Evolutionary conservation across 108 stramenopile species (phyloP), one percentile per base, ranked within the genome.

Genomic region (Aureococcus anophagefferens): DNA sequence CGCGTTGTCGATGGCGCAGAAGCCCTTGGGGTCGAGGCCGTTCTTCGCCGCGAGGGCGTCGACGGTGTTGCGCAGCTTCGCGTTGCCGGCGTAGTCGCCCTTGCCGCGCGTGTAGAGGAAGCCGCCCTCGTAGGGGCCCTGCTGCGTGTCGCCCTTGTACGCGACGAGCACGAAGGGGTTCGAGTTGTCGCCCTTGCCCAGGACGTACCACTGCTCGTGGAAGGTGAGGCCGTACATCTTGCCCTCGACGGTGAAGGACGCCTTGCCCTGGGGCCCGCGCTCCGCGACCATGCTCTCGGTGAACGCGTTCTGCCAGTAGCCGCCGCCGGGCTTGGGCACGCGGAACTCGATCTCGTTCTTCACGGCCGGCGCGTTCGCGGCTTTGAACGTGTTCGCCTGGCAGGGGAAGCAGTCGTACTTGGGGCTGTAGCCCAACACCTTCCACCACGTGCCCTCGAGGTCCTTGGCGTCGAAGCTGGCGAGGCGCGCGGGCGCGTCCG

Each of bases 391-490:
- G 73, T 96, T 96, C 34, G 85, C 74, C 70, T 96, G 95, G 76
- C 95, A 96, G 72, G 93, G 91, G 77, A 94, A 96, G 72, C 91
- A 81, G 81, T 94, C 93, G 76, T 96, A 94, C 67, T 93, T 91
- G 66, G 91, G 89, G 81, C 93, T 91, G 68, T 91, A 78, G 31
- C 95, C 93, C 75, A 92, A 81, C 5, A 90, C 90, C 80, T 96
- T 96, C 77, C 90, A 95, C 95, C 95, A 96, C 34, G 76, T 88
- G 25, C 95, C 95, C 46, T 90, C 74, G 70, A 96, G 75, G 25
- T 76, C 67, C 7, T 65, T 70, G 4, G 91, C 89, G 79, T 92
- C 88, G 84, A 96, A 96, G 29, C 71, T 78, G 40, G 80, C 68
- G 21, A 90, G 67, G 9, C 80, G 64, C 37, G 72, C 68, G 16